Percentiles rank a stretch among this genome's conserved stretches.
Evolutionary conservation across 306 rosid genomes (phyloP).

Genomic region (Senna siamea): DNA sequence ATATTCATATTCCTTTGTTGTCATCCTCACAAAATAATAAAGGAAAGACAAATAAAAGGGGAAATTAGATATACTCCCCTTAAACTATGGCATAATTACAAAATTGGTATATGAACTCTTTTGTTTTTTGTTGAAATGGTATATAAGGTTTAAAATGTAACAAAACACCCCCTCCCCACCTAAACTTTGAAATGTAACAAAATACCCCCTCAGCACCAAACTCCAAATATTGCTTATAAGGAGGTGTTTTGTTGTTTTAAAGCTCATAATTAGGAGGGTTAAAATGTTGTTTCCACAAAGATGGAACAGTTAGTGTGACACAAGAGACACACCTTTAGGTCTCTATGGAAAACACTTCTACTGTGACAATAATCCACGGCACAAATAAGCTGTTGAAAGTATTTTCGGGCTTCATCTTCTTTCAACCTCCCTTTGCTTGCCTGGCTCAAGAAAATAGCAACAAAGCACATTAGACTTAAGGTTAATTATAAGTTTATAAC

Average conservation of each 20-base stretch:
- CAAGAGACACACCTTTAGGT: slow-evolving; percentile 67
- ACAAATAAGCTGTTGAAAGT: slow-evolving; percentile 90
- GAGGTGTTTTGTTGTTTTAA: neutral
- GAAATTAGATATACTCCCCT: neutral
- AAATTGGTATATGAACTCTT: too few relatives aligned
- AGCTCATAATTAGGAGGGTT: neutral
- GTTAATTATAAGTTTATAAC: neutral
- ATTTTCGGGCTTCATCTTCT: slow-evolving; percentile 95
- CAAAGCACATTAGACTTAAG: slow-evolving; percentile 18
- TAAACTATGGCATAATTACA: too few relatives aligned
- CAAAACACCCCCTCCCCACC: neutral
- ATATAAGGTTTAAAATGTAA: neutral
- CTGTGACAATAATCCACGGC: slow-evolving; percentile 97
- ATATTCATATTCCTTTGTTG: slow-evolving; percentile 20
- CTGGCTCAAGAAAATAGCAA: slow-evolving; percentile 47
- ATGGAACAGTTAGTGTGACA: neutral
- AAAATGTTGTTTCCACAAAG: neutral
- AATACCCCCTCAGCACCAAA: neutral
- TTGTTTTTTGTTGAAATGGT: too few relatives aligned
- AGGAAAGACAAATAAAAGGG: neutral
- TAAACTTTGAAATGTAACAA: too few relatives aligned
- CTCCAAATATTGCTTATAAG: neutral
- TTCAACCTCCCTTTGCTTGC: slow-evolving; percentile 82
- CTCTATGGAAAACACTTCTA: slow-evolving; percentile 94
- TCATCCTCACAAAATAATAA: slow-evolving; percentile 6